Percentiles rank a stretch among this genome's conserved stretches.
phyloP scores from a whole-genome alignment of 345 rosid genomes.

The Citrus inodora region DNA sequence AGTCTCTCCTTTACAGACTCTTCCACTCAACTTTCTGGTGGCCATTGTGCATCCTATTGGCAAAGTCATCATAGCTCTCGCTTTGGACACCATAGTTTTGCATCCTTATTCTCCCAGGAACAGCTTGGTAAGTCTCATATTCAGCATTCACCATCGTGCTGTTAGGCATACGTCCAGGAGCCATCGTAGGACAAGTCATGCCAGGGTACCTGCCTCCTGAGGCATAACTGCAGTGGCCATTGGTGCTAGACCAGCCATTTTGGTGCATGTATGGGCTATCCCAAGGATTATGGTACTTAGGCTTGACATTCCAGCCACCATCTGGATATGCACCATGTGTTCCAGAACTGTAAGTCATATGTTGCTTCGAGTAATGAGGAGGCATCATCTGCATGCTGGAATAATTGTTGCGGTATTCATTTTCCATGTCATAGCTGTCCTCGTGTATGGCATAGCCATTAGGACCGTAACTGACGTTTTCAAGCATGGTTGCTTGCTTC shows the following conservation, averaged over 20 bases:
- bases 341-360: not conserved
- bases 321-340: not conserved
- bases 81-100: not conserved
- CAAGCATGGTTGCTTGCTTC: slow-evolving; percentile 1
- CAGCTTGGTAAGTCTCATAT: not conserved
- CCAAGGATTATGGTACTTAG: not conserved
- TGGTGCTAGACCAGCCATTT: not conserved
- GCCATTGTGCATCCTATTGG: not conserved
- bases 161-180: not conserved
- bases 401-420: slow-evolving; percentile 2
- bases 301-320: not conserved
- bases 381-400: slow-evolving; percentile 1
- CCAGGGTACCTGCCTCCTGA: not conserved
- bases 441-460: slow-evolving; percentile 11
- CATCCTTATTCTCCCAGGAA: not conserved
- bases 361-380: not conserved
- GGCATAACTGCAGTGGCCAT: not conserved
- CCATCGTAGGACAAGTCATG: not conserved
- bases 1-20: not conserved
- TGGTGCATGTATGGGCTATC: not conserved
- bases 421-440: not conserved
- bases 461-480: not conserved
- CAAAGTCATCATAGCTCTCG: not conserved
- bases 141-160: not conserved
- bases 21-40: slow-evolving; percentile 3